Conservation (phyloP, 1,284 basidiomycete genomes). For the Volvariella volvacea region DNA sequence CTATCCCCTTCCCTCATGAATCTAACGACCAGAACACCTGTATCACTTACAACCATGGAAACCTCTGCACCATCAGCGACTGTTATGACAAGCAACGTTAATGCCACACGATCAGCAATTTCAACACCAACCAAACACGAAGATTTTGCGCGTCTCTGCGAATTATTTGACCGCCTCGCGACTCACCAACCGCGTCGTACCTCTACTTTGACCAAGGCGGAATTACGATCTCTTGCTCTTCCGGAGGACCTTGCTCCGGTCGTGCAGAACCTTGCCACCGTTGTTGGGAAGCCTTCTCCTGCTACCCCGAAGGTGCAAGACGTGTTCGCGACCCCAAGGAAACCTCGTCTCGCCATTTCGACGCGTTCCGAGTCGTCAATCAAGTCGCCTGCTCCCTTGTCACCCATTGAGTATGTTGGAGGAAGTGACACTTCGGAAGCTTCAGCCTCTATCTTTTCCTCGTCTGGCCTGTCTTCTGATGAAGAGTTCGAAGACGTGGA, state of each 20-base stretch:
- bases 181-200: not conserved
- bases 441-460: no score
- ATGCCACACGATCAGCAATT: conserved; percentile 1
- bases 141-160: conserved; percentile 47
- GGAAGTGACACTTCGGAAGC: no score
- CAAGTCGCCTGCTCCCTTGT: no score
- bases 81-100: conserved; percentile 3
- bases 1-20: no score
- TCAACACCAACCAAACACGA: conserved; percentile 22
- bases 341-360: not conserved
- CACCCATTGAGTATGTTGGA: no score
- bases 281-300: conserved; percentile 26
- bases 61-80: not conserved
- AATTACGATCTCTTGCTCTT: conserved; percentile 24
- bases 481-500: no score
- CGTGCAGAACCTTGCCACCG: conserved; percentile 33
- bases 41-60: not conserved
- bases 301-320: conserved; percentile 10
- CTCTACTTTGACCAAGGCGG: conserved; percentile 17
- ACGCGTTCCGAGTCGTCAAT: no score
- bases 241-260: conserved; percentile 40
- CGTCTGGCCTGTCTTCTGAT: no score
- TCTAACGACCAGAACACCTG: no score
- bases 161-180: conserved; percentile 47
- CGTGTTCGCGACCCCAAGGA: conserved; percentile 2